phyloP scores from a whole-genome alignment of 208 protist species.

The Acanthamoeba polyphaga region DNA sequence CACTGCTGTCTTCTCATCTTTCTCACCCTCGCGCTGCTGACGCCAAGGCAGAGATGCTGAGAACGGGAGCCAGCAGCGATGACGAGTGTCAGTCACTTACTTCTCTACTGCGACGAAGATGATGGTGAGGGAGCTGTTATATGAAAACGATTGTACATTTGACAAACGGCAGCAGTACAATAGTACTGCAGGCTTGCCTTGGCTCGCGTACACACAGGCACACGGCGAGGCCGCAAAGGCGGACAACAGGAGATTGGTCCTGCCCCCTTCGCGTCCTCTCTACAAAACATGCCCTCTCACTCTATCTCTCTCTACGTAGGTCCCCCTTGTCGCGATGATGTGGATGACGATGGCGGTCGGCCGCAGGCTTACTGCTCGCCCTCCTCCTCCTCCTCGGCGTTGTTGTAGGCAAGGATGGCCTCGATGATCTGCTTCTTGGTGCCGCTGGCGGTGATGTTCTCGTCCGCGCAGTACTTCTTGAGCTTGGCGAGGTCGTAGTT shows the following conservation, averaged over 20 bases:
- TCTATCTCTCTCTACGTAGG: neutral
- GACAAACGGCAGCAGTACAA: too few species aligned
- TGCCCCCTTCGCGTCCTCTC: neutral
- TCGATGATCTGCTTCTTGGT: constrained; percentile 38
- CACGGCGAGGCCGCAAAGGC: neutral
- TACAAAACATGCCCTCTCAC: too few species aligned
- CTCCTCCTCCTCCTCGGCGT: neutral
- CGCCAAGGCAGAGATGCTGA: too few species aligned
- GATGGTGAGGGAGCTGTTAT: too few species aligned
- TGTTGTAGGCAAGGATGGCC: constrained; percentile 68
- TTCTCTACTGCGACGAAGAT: too few species aligned
- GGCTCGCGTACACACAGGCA: too few species aligned
- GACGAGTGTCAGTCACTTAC: too few species aligned
- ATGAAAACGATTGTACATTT: too few species aligned
- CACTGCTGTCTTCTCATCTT: too few species aligned
- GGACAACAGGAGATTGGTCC: neutral
- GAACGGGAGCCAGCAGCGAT: too few species aligned
- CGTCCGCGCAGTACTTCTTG: constrained; percentile 52
- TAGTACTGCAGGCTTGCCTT: too few species aligned
- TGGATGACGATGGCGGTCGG: neutral
- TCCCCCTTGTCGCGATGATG: neutral
- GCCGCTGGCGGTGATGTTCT: constrained; percentile 18
- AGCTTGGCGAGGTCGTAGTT: constrained; percentile 37
- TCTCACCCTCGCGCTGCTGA: too few species aligned
- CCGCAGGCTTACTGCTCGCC: neutral